Evolutionary conservation across 176 grass and related monocot species (phyloP), one percentile per base, ranked within the genome.

Genomic region (Lolium rigidum): DNA sequence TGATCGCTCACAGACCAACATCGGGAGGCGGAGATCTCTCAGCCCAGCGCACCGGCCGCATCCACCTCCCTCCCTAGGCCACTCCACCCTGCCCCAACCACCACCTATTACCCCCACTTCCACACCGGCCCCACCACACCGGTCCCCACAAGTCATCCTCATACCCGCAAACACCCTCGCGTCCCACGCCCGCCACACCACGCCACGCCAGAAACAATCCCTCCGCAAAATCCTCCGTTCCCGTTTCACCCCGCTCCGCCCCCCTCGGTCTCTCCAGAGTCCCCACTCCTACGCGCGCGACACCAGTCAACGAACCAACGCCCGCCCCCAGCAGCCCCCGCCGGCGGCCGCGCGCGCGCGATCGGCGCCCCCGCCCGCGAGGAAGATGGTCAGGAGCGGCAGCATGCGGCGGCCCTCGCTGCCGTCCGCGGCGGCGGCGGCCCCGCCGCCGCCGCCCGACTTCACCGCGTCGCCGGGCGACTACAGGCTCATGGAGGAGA

Each of bases 401-500:
- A 84, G 75, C 5, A 68, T 47, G 81, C 67, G 78, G 17, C 82
- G 74, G 60, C 4, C 80, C 41, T 67, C 76, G 61, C 4, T 2
- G 61, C 41, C 64, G 68, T 7, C 63, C 83, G 17, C 31, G 54
- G 56, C 78, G 44, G 56, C 78, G 44, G 71, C 25, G 22, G 13
- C 47, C 5, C 26, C 26, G 26, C n/a, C 15, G 12, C 48, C 56
- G 56, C 76, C 24, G 76, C 82, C 81, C 70, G 83, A 78, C 3
- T 98, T 90, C 90, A 95, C 87, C 50, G 52, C 48, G 70, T 78
- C 61, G 35, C 50, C 79, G 12, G 78, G 11, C 28, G 96, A 98
- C 82, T 98, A 98, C 80, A 76, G 70, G 21, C 90, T 95, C 8
- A 70, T 98, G 10, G 92, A 98, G 84, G 93, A 95, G 85, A 92